Base-by-base conservation (phyloP, 2,329 filamentous ascomycete species). In the Penicillium palitans region DNA sequence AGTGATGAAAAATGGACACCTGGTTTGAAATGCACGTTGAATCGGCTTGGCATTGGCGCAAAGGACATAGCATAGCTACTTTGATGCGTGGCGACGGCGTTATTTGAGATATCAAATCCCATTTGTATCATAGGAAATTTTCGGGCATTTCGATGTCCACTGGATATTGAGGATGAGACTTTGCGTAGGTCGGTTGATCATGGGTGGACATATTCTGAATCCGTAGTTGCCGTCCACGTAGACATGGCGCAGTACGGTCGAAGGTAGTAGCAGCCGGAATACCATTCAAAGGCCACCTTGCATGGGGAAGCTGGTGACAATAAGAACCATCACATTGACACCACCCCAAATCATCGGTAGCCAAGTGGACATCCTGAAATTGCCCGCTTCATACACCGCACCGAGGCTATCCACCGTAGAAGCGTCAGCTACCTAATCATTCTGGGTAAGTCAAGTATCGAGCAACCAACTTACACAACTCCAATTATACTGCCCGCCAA, bases 291-390 rank as follows among this genome's bases (percentile, higher is more conserved):
- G 81, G 40, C 90, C 92, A 49, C 92, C 91, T 71, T 96, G 91
- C 52, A 96, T 93, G n/a, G 91, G 90, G 73, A 96, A 96, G 4
- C 91, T 95, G 6, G 91, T 95, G 61, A 96, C 80, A 50, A 96
- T 86, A 46, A 97, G 79, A 31, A 96, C 83, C 47, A 96, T 74
- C 10, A 93, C 87, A 72, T 91, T 96, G 73, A 93, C 89, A 70
- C 90, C 83, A 1, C 87, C 90, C 93, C 93, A 96, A 24, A 93
- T 84, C 69, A 95, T 89, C 0, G 93, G 93, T 52, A 96, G 90
- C 92, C 92, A 96, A 0, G 93, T 96, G 46, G 91, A 93, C 91
- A 96, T 95, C 68, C 87, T 83, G 72, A 93, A 96, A 75, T 89
- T 91, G 44, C 91, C 93, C 2, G 89, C 84, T 66, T 87, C 84